Base-by-base conservation (phyloP, 2,329 filamentous ascomycete genomes). In the Epichloe typhina region DNA sequence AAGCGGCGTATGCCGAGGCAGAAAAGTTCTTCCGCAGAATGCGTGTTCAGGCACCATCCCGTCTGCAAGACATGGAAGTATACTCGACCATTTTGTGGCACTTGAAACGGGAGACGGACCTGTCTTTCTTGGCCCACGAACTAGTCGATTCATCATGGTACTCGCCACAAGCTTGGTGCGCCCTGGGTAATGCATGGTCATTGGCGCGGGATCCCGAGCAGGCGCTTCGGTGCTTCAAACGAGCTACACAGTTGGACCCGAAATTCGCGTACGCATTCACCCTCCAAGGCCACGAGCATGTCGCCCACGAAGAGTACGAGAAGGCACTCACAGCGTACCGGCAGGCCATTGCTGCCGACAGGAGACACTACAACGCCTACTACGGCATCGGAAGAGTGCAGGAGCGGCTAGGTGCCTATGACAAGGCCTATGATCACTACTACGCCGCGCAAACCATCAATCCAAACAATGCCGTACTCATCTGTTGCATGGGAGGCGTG, bases 51-150 rank as follows among this genome's bases (percentile, higher is more conserved):
- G 83, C 87, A 12, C 91, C 91, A 1, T 86, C 87, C 1, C 82
- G 88, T 4, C 75, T 94, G 43, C 86, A 95, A 62, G 90, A 96
- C 62, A 96, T 97, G 90, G 93, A 98, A 64, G 83, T 97, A 37
- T 98, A 95, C 68, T 97, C 91, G 13, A 98, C 93, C 0, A 84
- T 95, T n/a, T 76, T 98, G n/a, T 98, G 94, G 93, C 90, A 96
- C 66, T 72, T 96, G 55, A 95, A 95, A 67, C 84, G 86, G 55
- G 91, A 96, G 62, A 86, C 89, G 0, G 88, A 96, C 54, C 75
- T 98, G 21, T 90, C 91, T 0, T 95, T 93, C 67, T 75, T 98
- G 31, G 88, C 91, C 0, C 91, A 97, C 61, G 88, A 94, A 60
- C 75, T 97, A 40, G 79, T 95, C 48, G 91, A 96, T 56, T 74